A percentile compares a stretch with the other conserved stretches of the same genome.
phyloP scores from a whole-genome alignment of 73 alveolate species.

The Paramecium octaurelia region DNA sequence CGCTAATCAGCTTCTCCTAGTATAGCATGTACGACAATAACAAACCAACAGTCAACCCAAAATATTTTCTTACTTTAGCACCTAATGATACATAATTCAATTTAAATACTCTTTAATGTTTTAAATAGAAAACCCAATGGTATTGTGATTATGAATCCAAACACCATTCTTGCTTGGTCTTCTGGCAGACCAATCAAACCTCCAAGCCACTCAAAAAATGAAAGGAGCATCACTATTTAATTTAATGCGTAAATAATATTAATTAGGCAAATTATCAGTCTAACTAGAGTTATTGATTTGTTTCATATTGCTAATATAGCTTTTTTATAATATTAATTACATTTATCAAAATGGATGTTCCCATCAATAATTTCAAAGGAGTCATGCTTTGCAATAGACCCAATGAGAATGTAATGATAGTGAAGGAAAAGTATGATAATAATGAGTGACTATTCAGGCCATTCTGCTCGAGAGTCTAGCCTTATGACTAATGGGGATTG shows the following conservation, averaged over 20 bases:
- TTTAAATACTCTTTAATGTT: background rate
- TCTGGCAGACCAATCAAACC: background rate
- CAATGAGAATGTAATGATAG: slow-evolving; percentile 66
- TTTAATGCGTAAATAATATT: background rate
- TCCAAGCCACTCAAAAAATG: background rate
- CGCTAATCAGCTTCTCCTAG: background rate
- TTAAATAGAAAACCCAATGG: slow-evolving; percentile 21
- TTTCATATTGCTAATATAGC: background rate
- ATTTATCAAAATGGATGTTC: slow-evolving; percentile 17
- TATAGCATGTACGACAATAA: background rate
- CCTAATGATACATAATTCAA: background rate
- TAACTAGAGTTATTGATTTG: background rate
- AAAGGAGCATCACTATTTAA: background rate
- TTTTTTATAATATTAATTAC: background rate
- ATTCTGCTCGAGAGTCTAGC: slow-evolving; percentile 81
- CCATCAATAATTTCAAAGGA: slow-evolving; percentile 81
- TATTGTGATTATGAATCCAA: slow-evolving; percentile 24
- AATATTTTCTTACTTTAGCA: background rate
- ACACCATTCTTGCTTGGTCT: slow-evolving; percentile 21
- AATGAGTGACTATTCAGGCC: slow-evolving; percentile 62
- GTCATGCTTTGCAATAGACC: slow-evolving; percentile 95
- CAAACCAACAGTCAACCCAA: background rate
- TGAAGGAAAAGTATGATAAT: slow-evolving; percentile 69
- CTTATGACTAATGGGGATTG: slow-evolving; percentile 77
- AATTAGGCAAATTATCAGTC: background rate